Base-by-base conservation (phyloP, 2,329 filamentous ascomycete species). In the Xylaria sp. region DNA sequence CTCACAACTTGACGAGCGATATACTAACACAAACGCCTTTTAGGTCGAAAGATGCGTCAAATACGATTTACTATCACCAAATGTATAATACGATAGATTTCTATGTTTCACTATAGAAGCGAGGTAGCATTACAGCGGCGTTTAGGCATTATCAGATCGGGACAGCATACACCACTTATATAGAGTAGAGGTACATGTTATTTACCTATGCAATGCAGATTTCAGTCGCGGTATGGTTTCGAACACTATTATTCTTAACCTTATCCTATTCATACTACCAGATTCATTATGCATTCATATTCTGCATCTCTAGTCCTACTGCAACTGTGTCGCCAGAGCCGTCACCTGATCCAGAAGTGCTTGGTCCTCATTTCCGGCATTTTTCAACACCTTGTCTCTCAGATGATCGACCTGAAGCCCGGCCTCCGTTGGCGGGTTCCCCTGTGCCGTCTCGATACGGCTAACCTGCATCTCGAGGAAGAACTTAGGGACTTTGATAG, bases 41-140 rank as follows among this genome's bases (percentile, higher is more conserved):
- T 31, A 92, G 90, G 92, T 95, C 38, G 94, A 97, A 79, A 86
- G 88, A 75, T 97, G 93, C 77, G 94, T 97, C 74, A 96, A 94
- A 77, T 97, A 95, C 73, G 94, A 97, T 79, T 86, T 93, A 70
- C 82, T 97, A 67, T 93, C 93, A 55, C 94, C 94, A 2, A 97
- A 97, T 82, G 89, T 97, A 70, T 97, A 81, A 72, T 57, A 38
- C 29, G 58, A 63, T 62, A 63, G 36, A 55, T 5, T 10, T 27
- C 7, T 38, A 38, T 38, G 17, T 39, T 25, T 39, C 15, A 2
- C 29, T 51, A 25, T 64, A 68, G 61, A 66, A 61, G 60, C 57
- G 58, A 67, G 49, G 44, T 53, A 68, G 63, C 67, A 72, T 71
- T 71, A 70, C 45, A 65, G 11, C 11, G 73, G 72, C 72, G 69